Evolutionary conservation across 169 alveolate genomes (phyloP).

Genomic region (Eimeria acervulina): DNA sequence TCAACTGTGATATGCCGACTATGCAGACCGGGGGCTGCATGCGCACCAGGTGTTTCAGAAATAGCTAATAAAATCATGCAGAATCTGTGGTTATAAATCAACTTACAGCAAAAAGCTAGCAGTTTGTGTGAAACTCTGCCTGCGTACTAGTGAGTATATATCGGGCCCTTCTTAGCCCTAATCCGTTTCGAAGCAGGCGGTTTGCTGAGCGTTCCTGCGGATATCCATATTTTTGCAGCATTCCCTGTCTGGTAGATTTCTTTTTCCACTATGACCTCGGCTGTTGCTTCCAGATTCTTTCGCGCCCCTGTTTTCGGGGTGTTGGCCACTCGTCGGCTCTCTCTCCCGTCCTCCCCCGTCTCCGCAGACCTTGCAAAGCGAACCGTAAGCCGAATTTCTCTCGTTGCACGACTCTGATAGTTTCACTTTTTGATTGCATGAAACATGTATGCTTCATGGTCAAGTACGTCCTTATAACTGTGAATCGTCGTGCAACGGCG

Average conservation of each 20-base stretch:
- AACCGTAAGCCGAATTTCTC: not conserved
- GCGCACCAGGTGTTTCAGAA: not conserved
- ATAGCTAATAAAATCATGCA: not conserved
- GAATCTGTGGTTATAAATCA: not conserved
- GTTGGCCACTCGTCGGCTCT: not conserved
- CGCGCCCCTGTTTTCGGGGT: not conserved
- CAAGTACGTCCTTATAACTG: not conserved
- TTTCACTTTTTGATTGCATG: not conserved
- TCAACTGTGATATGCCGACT: not conserved
- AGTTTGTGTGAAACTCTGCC: not conserved
- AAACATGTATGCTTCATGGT: not conserved
- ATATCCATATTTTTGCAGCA: not conserved
- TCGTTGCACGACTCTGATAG: not conserved
- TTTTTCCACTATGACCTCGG: not conserved
- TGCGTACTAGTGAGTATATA: not conserved
- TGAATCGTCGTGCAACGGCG: not conserved
- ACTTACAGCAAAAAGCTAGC: not conserved
- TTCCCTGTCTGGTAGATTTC: not conserved
- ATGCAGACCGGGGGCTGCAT: constrained; percentile 44
- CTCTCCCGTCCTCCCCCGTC: constrained; percentile 3
- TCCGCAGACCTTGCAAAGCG: not conserved
- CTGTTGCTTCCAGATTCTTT: not conserved
- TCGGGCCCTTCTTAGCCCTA: not conserved
- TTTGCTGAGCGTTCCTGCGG: not conserved
- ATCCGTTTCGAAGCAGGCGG: not conserved